Evolutionary conservation across 176 grass and related monocot genomes (phyloP), one percentile per base, ranked within the genome.

Genomic region (Cenchrus purpureus): DNA sequence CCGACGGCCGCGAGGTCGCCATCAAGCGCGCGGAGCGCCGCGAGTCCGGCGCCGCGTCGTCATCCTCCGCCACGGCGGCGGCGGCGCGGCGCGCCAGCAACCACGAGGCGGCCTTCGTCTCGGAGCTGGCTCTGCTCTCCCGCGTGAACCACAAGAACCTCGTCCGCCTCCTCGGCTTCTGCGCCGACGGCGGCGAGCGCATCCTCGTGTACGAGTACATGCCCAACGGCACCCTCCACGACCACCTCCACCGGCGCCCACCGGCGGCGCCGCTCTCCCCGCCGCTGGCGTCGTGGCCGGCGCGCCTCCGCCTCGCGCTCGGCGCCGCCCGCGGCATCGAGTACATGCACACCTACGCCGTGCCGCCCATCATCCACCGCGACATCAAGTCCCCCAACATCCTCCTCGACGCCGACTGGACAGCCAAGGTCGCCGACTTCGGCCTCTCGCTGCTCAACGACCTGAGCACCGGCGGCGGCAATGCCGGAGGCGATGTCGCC

Each of bases 131-230:
- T 50, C 86, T 98, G 9, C 88, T 98, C 20, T 95, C 96, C 8
- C 89, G 96, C 25, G 91, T 98, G 22, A 98, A 98, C 84, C 96
- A 98, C 86, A 93, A 92, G 94, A 98, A 98, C 84, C 87, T 98
- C 13, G 96, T 98, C 9, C 88, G 91, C 5, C 90, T 99, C 73
- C 89, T 94, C 3, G 97, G 97, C 53, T 99, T 94, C 89, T 92
- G 97, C 79, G 84, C 83, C 19, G 93, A 98, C 52, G 61, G 63
- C 65, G 86, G 81, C 12, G 97, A 99, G 81, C 91, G 84, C 85
- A 84, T 99, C 64, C 83, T 99, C 16, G 97, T 99, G 3, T 99
- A 99, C 78, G 93, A 99, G 97, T 94, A 68, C 90, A 94, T 96
- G 93, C 74, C 87, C 69, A 95, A 99, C 83, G 90, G 97, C 61